phyloP scores from a whole-genome alignment of 306 rosid genomes.

The Cucurbita maxima region DNA sequence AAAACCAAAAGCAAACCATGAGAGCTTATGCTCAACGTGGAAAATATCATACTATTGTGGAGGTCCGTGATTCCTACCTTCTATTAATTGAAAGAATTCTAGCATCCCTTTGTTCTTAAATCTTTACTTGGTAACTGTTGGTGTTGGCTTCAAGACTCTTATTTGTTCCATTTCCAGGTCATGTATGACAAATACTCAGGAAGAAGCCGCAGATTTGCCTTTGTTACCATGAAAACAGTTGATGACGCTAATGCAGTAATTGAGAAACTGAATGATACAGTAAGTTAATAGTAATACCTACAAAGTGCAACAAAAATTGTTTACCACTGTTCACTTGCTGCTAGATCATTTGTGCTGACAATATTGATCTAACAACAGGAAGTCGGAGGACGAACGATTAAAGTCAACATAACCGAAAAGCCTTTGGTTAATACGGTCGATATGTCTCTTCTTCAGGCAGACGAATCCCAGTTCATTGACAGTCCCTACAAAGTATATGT shows the following conservation, averaged over 20 bases:
- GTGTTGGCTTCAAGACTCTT: not conserved
- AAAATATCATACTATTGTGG: too few species aligned
- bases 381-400: slow-evolving; percentile 67
- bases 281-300: slow-evolving; percentile 18
- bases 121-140: not conserved
- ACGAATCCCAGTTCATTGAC: slow-evolving; percentile 60
- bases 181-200: slow-evolving; percentile 89
- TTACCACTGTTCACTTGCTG: too few species aligned
- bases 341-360: not conserved
- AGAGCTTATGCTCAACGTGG: too few species aligned
- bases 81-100: not conserved
- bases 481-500: slow-evolving; percentile 87
- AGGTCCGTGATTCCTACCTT: too few species aligned
- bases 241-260: slow-evolving; percentile 65
- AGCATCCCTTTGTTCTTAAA: not conserved
- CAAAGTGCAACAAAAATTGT: not conserved
- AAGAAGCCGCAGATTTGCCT: slow-evolving; percentile 87
- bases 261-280: slow-evolving; percentile 88
- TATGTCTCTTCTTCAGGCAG: slow-evolving; percentile 32
- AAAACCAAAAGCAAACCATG: too few species aligned
- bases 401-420: slow-evolving; percentile 77
- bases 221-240: slow-evolving; percentile 60
- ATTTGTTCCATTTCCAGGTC: slow-evolving; percentile 36
- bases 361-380: slow-evolving; percentile 28
- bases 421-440: slow-evolving; percentile 34